A percentile compares a stretch with the other conserved stretches of the same genome.
phyloP scores from a whole-genome alignment of 2,329 filamentous ascomycete species.

The Fusarium nelsonii region DNA sequence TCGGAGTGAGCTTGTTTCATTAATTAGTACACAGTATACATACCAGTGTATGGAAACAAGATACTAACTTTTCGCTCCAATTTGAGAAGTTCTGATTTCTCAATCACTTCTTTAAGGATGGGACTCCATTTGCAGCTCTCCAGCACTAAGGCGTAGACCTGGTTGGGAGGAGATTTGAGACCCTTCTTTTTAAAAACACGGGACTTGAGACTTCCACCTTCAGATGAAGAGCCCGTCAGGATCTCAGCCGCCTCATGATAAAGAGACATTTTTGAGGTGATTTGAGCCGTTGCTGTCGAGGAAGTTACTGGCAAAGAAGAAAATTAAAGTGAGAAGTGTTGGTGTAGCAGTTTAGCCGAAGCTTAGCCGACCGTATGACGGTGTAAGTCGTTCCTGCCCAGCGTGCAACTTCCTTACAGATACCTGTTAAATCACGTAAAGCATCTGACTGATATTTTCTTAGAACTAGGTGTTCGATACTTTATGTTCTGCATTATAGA shows the following conservation, averaged over 20 bases:
- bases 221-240: conserved; percentile 65
- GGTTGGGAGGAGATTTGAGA: conserved; percentile 81
- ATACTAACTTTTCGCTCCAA: conserved; percentile 81
- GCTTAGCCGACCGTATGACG: conserved; percentile 25
- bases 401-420: background rate
- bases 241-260: conserved; percentile 91
- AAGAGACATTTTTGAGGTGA: conserved; percentile 77
- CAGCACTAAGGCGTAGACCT: conserved; percentile 87
- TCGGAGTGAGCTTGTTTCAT: conserved; percentile 76
- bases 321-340: conserved; percentile 30
- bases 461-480: background rate
- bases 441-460: too few relatives aligned
- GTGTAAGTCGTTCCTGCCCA: conserved; percentile 22
- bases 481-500: too few relatives aligned
- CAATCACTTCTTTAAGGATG: conserved; percentile 89
- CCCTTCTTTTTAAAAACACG: conserved; percentile 81
- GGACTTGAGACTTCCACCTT: conserved; percentile 87
- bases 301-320: conserved; percentile 17
- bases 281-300: background rate
- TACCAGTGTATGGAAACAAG: conserved; percentile 13
- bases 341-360: conserved; percentile 26
- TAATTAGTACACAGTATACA: background rate
- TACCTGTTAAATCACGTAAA: background rate
- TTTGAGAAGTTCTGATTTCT: conserved; percentile 79
- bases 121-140: conserved; percentile 93